Evolutionary conservation across 1,284 basidiomycete species (phyloP).

Genomic region (Xerocomus nothofagi): DNA sequence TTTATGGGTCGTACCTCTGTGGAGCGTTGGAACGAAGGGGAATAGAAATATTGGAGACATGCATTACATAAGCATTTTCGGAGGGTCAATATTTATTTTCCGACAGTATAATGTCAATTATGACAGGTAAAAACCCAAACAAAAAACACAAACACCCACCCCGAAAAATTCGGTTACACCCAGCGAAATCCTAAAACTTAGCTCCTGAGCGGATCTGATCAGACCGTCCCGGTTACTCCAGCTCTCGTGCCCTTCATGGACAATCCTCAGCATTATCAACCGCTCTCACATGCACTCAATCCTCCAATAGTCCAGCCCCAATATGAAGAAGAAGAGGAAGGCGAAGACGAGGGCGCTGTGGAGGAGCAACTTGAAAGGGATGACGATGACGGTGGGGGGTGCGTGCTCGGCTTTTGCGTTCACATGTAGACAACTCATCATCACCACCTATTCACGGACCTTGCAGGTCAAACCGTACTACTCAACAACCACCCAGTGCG

Average conservation of each 20-base stretch:
- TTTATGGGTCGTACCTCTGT: no score
- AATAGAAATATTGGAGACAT: no score
- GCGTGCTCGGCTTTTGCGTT: conserved; percentile 16
- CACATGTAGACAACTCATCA: not conserved
- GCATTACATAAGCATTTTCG: conserved; percentile 26
- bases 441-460: conserved; percentile 6
- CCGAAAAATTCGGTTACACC: conserved; percentile 35
- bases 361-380: conserved; percentile 61
- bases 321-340: conserved; percentile 41
- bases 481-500: conserved; percentile 18
- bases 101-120: conserved; percentile 23
- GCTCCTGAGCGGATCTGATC: conserved; percentile 30
- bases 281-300: conserved; percentile 73
- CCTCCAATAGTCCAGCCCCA: conserved; percentile 47
- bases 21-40: no score
- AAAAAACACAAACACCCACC: conserved; percentile 35
- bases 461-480: conserved; percentile 26
- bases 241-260: conserved; percentile 48
- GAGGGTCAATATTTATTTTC: conserved; percentile 33
- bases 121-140: conserved; percentile 32
- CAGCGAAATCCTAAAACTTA: conserved; percentile 30
- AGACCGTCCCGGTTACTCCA: conserved; percentile 11
- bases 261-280: conserved; percentile 76
- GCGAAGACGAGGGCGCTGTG: conserved; percentile 67
- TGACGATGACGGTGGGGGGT: conserved; percentile 39